Percentiles rank a stretch among this genome's conserved stretches.
Evolutionary conservation across 352 stramenopile species (phyloP).

Genomic region (Stramenopiles sp.): DNA sequence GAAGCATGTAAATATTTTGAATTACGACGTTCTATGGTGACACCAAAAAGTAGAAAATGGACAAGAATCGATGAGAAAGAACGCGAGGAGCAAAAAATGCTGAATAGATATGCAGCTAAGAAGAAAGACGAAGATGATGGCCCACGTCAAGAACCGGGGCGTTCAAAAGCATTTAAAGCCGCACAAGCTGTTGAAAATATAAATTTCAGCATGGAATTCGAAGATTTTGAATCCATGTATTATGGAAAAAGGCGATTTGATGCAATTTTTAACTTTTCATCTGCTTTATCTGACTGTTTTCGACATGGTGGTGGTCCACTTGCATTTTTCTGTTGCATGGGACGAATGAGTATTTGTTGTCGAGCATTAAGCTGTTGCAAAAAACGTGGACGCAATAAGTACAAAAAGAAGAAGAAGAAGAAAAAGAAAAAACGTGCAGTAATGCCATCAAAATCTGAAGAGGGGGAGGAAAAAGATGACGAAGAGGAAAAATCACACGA

Average conservation of each 20-base stretch:
- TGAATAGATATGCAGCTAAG: constrained; percentile 22
- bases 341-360: neutral
- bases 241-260: constrained; percentile 24
- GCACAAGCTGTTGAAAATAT: constrained; percentile 35
- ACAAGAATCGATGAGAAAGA: constrained; percentile 45
- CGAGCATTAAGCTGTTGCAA: neutral
- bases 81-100: constrained; percentile 39
- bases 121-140: constrained; percentile 19
- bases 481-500: neutral
- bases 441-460: neutral
- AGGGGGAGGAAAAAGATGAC: neutral
- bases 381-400: neutral
- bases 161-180: constrained; percentile 37
- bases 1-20: constrained; percentile 41
- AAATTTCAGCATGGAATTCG: constrained; percentile 8
- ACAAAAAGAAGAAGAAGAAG: constrained; percentile 1
- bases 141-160: constrained; percentile 19
- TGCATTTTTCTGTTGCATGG: neutral
- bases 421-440: neutral
- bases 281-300: neutral
- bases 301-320: neutral
- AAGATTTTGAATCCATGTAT: constrained; percentile 21
- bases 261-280: neutral
- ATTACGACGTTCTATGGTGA: constrained; percentile 24
- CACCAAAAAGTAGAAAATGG: constrained; percentile 45